Conservation (phyloP, 805 yeast genomes). For the Zygoascus biomembranicola region DNA sequence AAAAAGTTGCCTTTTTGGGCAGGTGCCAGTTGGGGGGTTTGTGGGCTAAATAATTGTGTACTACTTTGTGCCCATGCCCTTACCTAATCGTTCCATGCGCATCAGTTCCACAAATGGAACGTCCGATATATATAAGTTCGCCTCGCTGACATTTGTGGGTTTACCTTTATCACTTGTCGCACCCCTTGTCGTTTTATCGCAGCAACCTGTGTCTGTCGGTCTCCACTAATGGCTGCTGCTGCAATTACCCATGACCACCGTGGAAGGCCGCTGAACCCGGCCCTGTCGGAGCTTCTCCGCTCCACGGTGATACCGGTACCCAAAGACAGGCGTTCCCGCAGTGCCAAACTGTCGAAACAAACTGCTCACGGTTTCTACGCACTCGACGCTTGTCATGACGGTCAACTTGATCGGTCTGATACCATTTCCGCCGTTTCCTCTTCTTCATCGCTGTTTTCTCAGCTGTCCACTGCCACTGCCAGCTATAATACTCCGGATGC, state of each 20-base stretch:
- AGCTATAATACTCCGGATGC: neutral
- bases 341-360: neutral
- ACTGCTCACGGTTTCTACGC: neutral
- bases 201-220: no score
- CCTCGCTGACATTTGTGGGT: no score
- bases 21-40: no score
- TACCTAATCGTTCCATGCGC: no score
- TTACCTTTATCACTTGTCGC: no score
- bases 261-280: conserved; percentile 16
- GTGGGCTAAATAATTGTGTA: no score
- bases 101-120: no score
- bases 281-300: conserved; percentile 13
- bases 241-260: conserved; percentile 9
- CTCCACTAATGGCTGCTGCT: neutral
- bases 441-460: neutral
- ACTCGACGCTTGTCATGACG: neutral
- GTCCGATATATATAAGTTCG: no score
- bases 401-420: neutral
- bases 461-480: neutral
- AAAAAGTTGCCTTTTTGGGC: no score
- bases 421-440: neutral
- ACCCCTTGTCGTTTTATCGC: no score
- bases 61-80: no score
- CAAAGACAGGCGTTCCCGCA: neutral
- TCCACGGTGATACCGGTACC: conserved; percentile 16